Percentiles rank a stretch among this genome's conserved stretches.
Evolutionary conservation across 2,329 filamentous ascomycete genomes (phyloP).

Genomic region (Monascus ruber): DNA sequence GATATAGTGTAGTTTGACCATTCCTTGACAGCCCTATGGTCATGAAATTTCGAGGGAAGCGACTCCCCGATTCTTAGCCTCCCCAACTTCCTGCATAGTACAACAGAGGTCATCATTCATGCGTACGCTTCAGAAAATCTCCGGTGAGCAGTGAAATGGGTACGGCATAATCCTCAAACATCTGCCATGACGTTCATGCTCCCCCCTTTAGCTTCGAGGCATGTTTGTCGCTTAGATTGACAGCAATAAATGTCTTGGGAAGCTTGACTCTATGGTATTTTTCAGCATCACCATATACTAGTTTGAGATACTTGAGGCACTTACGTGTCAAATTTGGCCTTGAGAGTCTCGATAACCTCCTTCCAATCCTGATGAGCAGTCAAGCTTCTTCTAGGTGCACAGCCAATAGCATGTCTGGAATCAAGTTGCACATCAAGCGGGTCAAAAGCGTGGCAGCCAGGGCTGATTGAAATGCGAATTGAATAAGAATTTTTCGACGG

Average conservation of each 20-base stretch:
- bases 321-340: conserved; percentile 90
- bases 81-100: too few relatives aligned
- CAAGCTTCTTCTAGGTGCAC: conserved; percentile 76
- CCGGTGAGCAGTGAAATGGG: too few relatives aligned
- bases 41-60: too few relatives aligned
- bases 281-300: not conserved
- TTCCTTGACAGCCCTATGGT: too few relatives aligned
- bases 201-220: conserved; percentile 12
- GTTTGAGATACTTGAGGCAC: conserved; percentile 22
- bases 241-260: conserved; percentile 40
- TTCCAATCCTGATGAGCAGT: conserved; percentile 93
- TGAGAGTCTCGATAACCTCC: conserved; percentile 86
- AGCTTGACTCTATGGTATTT: conserved; percentile 34
- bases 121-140: too few relatives aligned
- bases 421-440: conserved; percentile 93
- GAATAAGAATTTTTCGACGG: conserved; percentile 79
- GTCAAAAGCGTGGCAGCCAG: conserved; percentile 92
- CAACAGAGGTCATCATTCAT: too few relatives aligned
- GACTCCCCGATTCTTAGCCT: too few relatives aligned
- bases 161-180: too few relatives aligned
- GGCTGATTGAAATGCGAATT: conserved; percentile 90
- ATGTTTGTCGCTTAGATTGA: conserved; percentile 41
- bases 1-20: too few relatives aligned
- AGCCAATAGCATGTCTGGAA: conserved; percentile 91
- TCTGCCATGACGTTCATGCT: not conserved